Evolutionary conservation across 2,329 filamentous ascomycete species (phyloP).

Genomic region (Zymoseptoria brevis): DNA sequence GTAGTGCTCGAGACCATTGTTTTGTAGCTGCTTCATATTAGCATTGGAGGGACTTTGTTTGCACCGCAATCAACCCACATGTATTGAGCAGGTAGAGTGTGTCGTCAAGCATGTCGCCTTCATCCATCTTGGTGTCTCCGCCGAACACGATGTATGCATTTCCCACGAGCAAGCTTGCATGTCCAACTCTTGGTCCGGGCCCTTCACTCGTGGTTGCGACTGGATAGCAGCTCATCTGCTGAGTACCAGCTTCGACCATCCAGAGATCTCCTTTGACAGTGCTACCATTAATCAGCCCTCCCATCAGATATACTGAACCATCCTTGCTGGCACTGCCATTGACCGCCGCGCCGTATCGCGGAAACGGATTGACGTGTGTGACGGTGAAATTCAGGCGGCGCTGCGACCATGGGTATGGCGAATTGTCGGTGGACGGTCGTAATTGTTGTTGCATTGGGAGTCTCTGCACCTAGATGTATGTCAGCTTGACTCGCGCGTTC

Average conservation of each 20-base stretch:
- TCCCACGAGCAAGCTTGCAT: slow-evolving; percentile 86
- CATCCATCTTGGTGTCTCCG: slow-evolving; percentile 94
- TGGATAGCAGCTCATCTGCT: slow-evolving; percentile 82
- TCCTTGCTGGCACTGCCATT: slow-evolving; percentile 91
- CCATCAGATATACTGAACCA: slow-evolving; percentile 96
- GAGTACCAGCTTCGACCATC: slow-evolving; percentile 81
- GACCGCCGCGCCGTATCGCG: slow-evolving; percentile 92
- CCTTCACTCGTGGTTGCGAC: slow-evolving; percentile 88
- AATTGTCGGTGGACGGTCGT: slow-evolving; percentile 56
- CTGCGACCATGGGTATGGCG: slow-evolving; percentile 94
- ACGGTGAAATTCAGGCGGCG: slow-evolving; percentile 78
- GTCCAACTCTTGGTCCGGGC: slow-evolving; percentile 87
- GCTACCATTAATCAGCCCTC: slow-evolving; percentile 85
- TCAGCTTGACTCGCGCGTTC: not conserved
- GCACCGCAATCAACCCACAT: slow-evolving; percentile 54
- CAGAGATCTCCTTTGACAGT: slow-evolving; percentile 96
- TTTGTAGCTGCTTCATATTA: slow-evolving; percentile 62
- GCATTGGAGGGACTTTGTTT: not conserved
- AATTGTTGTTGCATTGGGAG: slow-evolving; percentile 24
- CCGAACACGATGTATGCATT: slow-evolving; percentile 99
- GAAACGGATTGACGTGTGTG: slow-evolving; percentile 77
- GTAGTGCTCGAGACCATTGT: slow-evolving; percentile 93
- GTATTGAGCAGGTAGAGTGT: slow-evolving; percentile 95
- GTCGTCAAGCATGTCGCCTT: slow-evolving; percentile 83
- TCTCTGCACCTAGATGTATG: slow-evolving; percentile 37